Evolutionary conservation across 371 early-diverging fungal species (phyloP), one percentile per base, ranked within the genome.

Genomic region (Apophysomyces variabilis): DNA sequence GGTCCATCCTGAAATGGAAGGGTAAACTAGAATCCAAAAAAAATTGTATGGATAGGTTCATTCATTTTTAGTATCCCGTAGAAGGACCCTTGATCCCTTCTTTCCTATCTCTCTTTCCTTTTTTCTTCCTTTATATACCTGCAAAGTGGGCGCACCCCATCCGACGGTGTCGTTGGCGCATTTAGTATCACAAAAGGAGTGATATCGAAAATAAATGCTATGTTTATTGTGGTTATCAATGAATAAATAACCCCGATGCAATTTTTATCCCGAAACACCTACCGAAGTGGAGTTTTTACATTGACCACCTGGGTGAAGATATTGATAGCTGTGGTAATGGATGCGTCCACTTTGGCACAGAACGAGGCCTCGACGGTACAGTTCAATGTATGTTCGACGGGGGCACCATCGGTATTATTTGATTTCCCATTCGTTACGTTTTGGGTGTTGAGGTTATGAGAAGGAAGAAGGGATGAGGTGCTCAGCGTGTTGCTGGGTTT

Each of bases 1-100:
- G 73, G 78, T 26, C 80, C 83, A 41, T 79, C 74, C 60, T 79
- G 73, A 66, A 74, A 76, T n/a, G 83, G 83, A 32, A 82, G 67
- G 18, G 76, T 82, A 64, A 79, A 82, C 75, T 80, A 5, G 16
- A 9, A 21, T 47, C 32, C 32, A 26, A 26, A 26, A 26, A 26
- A 26, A 26, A 26, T 2, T 2, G 0, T 26, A 26, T 3, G 32
- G 32, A 3, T 26, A 26, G 0, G 32, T 26, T 26, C 32, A 26
- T 26, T 26, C 32, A 26, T 47, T 47, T 60, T 39, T 46, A 57
- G 13, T 16, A 18, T 50, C 36, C n/a, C 37, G 38, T 39, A 13
- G 18, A 63, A 67, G 58, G 37, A 45, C 35, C 32, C 32, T 26
- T 58, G 35, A 35, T 13, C 12, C 14, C 35, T 13, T 46, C 38